Evolutionary conservation across 345 rosid species (phyloP).

Genomic region (Linum tenue): DNA sequence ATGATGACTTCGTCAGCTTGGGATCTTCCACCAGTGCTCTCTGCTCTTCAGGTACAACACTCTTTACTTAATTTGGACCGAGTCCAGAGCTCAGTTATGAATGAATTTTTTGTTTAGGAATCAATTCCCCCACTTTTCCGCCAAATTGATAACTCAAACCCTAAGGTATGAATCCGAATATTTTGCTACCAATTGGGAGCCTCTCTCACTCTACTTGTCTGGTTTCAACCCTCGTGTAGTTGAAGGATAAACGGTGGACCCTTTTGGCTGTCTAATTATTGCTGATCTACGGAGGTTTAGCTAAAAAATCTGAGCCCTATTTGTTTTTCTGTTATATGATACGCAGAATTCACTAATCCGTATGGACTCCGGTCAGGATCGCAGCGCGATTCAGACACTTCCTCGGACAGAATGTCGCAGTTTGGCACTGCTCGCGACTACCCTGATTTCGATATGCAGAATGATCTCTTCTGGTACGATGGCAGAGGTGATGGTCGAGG

Average conservation of each 20-base stretch:
- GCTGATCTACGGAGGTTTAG: no score
- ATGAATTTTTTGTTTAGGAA: background rate
- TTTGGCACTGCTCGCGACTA: conserved; percentile 84
- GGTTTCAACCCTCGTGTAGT: no score
- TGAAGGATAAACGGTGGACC: background rate
- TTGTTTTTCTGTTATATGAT: background rate
- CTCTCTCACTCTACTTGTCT: no score
- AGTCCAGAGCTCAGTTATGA: no score
- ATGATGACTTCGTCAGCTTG: conserved; percentile 83
- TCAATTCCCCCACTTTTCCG: background rate
- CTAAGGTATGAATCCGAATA: background rate
- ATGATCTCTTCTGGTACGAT: conserved; percentile 45
- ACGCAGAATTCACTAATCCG: conserved; percentile 76
- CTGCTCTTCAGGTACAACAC: conserved; percentile 41
- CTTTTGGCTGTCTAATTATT: background rate
- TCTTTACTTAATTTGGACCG: no score
- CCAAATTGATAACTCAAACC: no score
- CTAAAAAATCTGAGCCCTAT: no score
- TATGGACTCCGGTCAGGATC: conserved; percentile 67
- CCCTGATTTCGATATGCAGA: conserved; percentile 53
- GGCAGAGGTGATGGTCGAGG: conserved; percentile 49
- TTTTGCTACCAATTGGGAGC: background rate
- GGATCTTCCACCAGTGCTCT: conserved; percentile 58
- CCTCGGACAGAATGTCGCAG: conserved; percentile 65
- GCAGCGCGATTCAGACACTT: conserved; percentile 43